Base-by-base conservation (phyloP, 2,329 filamentous ascomycete species). In the Coniochaeta hoffmannii region DNA sequence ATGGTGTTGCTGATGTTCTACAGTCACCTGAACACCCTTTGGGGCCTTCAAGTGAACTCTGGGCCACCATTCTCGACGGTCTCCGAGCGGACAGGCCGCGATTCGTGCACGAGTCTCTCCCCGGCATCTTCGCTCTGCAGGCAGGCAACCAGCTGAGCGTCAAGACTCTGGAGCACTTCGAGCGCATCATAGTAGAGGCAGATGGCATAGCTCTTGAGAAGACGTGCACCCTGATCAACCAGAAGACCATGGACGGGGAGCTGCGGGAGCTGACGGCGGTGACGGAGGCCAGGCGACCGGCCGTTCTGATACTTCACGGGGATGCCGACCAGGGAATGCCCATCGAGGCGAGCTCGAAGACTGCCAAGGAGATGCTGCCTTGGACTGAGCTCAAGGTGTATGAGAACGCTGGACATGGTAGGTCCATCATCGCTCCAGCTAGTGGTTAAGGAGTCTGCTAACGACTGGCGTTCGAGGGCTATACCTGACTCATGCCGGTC, bases 91-190 rank as follows among this genome's bases (percentile, higher is more conserved):
- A 36, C 34, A 24, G 49, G 8, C 46, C 54, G 1, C 26, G 17
- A 11, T 52, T 44, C 54, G 49, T 52, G 11, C 22, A 26, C 17
- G 50, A 30, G 38, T 41, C 50, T 17, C 51, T 56, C 14, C 52
- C 55, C 17, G 41, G 38, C 24, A 49, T 56, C 15, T 53, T 56
- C 19, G 55, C 55, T 32, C 28, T 56, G 11, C 34, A 54, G 12
- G 55, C 36, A 19, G 51, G 51, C 19, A 50, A 56, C 41, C 4
- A 53, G 32, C 22, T 54, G 32, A 22, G 19, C 17, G 14, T 32
- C 22, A 50, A 50, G 49, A 55, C 51, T 14, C 51, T 56, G 26
- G 58, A 56, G 52, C 50, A 54, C 26, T 58, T 59, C 36, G 53
- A 55, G 28, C 53, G 46, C 12, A 55, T 60, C 32, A 57, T 58